Evolutionary conservation across 2,329 filamentous ascomycete species (phyloP), one percentile per base, ranked within the genome.

Genomic region (Pestalotiopsis sp.): DNA sequence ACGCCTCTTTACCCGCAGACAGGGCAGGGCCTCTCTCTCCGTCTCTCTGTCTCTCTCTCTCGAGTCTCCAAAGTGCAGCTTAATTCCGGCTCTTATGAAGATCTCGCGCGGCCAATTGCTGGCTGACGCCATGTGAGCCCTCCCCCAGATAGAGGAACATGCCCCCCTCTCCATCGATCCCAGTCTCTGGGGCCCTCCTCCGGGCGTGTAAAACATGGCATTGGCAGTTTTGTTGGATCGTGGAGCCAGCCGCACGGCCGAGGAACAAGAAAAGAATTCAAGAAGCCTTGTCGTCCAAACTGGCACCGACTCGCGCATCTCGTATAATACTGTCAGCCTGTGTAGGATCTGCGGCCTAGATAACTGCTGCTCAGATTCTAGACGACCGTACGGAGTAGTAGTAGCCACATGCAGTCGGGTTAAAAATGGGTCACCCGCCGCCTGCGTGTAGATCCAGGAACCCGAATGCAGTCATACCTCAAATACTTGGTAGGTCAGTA

Each of bases 81-180:
- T 81, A 36, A 82, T 72, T 68, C 78, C 75, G 74, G 77, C 75
- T 73, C 69, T 70, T 71, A 75, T 71, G 75, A 70, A 74, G 74
- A 76, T 77, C 74, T 72, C 69, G 72, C 70, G 36, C 70, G n/a
- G 69, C 69, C 57, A 63, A 76, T 79, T 72, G 75, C 17, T 74
- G 72, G 75, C 17, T 74, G 76, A 76, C 76, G 75, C 74, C 74
- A 78, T 75, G 59, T 64, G 70, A 9, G 45, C 20, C 68, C 70
- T 71, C 72, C 72, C 70, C 70, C 71, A 59, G 56, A 61, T 41
- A 49, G n/a, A 45, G 27, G 7, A n/a, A 25, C 3, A 62, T 31
- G 14, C 27, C 17, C 11, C 45, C 17, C 11, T n/a, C n/a, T 49
- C 45, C 17, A 13, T 17, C n/a, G 20, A 38, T 27, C n/a, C 59